Conservation (phyloP, 1,284 basidiomycete species). For the Sphaerobolus stellatus region DNA sequence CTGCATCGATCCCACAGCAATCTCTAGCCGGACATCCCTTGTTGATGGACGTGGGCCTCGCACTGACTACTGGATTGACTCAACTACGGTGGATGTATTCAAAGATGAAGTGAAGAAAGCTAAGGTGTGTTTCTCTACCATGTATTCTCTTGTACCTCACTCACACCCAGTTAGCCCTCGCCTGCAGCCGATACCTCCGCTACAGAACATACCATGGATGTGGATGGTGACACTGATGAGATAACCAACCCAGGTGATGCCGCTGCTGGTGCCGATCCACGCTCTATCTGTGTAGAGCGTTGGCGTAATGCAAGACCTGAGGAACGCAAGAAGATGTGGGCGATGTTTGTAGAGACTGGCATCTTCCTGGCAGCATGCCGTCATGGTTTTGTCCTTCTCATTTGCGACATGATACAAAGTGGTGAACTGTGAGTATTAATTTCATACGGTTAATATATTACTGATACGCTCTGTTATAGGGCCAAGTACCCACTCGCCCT, state of each 20-base stretch:
- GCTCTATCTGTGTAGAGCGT: slow-evolving; percentile 12
- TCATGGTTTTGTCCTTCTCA: neutral
- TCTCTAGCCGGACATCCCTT: neutral
- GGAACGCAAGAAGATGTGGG: slow-evolving; percentile 5
- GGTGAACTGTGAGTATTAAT: slow-evolving; percentile 22
- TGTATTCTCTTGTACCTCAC: no score
- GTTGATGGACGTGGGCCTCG: slow-evolving; percentile 23
- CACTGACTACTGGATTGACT: slow-evolving; percentile 25
- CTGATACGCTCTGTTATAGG: slow-evolving; percentile 16
- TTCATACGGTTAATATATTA: neutral
- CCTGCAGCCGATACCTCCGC: no score
- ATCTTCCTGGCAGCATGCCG: neutral
- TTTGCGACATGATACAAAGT: slow-evolving; percentile 22
- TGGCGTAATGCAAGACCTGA: slow-evolving; percentile 6
- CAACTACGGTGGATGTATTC: slow-evolving; percentile 25
- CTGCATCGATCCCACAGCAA: slow-evolving; percentile 11
- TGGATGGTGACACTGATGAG: neutral
- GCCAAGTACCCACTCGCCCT: slow-evolving; percentile 37
- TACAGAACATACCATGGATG: neutral
- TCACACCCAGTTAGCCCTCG: no score
- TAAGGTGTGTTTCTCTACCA: no score
- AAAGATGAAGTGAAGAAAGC: slow-evolving; percentile 22
- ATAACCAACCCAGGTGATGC: neutral
- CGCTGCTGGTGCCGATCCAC: neutral
- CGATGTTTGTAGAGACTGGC: slow-evolving; percentile 8